phyloP scores from a whole-genome alignment of 148 eudicot genomes.

The Fallopia convolvulus region DNA sequence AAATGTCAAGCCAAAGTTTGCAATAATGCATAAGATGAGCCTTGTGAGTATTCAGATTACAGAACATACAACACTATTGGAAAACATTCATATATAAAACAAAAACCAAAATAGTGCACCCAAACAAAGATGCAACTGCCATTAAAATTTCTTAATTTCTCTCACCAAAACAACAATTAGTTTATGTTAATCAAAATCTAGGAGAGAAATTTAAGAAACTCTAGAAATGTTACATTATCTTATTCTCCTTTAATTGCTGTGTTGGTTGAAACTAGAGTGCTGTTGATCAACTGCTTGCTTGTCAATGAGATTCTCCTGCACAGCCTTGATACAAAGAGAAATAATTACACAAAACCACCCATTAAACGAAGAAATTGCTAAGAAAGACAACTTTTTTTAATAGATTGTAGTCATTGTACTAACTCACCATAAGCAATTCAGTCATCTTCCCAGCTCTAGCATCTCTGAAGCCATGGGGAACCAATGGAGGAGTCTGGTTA shows the following conservation, averaged over 20 bases:
- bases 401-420: background rate
- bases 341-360: too few species aligned
- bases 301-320: slow-evolving; percentile 38
- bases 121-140: background rate
- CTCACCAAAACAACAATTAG: background rate
- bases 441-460: slow-evolving; percentile 79
- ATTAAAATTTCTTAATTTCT: background rate
- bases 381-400: background rate
- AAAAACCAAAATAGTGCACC: too few species aligned
- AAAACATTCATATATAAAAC: too few species aligned
- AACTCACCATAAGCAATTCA: slow-evolving; percentile 65
- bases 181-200: background rate
- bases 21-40: too few species aligned
- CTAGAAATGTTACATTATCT: background rate
- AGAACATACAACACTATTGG: too few species aligned
- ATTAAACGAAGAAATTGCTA: background rate
- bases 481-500: slow-evolving; percentile 24
- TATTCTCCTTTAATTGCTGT: background rate
- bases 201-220: background rate
- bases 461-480: slow-evolving; percentile 27
- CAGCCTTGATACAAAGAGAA: slow-evolving; percentile 19
- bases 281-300: background rate
- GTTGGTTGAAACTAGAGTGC: background rate
- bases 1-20: too few species aligned
- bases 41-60: too few species aligned